Conservation (phyloP, 2,329 filamentous ascomycete species). For the Cercospora brassicicola region DNA sequence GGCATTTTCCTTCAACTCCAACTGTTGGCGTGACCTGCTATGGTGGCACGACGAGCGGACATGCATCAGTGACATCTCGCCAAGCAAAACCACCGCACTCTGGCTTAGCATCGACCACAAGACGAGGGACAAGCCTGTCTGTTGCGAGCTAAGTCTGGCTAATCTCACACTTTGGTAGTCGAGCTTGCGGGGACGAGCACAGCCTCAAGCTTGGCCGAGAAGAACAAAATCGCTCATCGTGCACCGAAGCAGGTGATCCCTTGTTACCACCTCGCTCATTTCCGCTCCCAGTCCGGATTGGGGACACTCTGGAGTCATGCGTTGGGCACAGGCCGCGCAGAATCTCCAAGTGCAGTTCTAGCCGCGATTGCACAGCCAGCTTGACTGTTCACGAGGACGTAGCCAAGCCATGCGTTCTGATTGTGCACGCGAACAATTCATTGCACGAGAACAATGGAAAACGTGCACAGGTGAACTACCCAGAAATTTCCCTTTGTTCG, state of each 20-base stretch:
- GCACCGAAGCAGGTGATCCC: background rate
- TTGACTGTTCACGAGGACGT: background rate
- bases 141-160: background rate
- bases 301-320: background rate
- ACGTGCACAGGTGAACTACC: background rate
- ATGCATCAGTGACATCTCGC: background rate
- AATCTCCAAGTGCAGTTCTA: background rate
- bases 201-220: background rate
- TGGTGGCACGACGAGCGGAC: background rate
- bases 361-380: background rate
- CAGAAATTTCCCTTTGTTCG: background rate
- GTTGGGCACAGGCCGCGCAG: background rate
- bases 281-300: background rate
- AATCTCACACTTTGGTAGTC: background rate
- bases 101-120: background rate
- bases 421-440: background rate
- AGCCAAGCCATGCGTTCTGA: background rate
- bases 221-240: background rate
- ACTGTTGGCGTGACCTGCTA: background rate
- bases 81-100: background rate
- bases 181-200: background rate
- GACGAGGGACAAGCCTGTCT: background rate
- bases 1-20: background rate
- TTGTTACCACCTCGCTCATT: background rate
- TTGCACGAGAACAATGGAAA: background rate